Conservation (phyloP, 1,284 basidiomycete species). For the Ustilago lituana region DNA sequence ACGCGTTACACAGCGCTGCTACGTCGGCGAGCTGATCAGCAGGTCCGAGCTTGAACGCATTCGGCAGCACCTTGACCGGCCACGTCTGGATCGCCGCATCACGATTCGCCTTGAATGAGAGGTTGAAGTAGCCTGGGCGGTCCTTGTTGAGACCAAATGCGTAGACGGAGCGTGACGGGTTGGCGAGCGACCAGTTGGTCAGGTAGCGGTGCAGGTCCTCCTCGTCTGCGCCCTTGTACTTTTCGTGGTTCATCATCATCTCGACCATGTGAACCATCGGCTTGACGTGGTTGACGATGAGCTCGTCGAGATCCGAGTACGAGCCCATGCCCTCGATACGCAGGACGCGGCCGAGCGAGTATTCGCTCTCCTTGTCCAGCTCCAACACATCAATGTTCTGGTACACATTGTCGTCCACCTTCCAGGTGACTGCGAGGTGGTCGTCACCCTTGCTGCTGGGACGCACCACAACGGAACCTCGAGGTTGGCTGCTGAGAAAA, state of each 20-base stretch:
- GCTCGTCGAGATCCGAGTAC: slow-evolving; percentile 94
- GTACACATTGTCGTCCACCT: slow-evolving; percentile 94
- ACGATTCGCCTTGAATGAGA: slow-evolving; percentile 87
- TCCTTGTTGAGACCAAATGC: slow-evolving; percentile 92
- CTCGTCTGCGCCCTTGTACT: slow-evolving; percentile 88
- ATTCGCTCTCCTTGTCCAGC: slow-evolving; percentile 75
- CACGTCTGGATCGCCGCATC: slow-evolving; percentile 65
- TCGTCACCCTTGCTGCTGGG: slow-evolving; percentile 93
- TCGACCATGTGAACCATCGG: slow-evolving; percentile 93
- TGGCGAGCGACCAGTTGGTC: slow-evolving; percentile 76
- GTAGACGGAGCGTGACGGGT: slow-evolving; percentile 93
- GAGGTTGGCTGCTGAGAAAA: slow-evolving; percentile 86
- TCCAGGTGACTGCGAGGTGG: slow-evolving; percentile 98
- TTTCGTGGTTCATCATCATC: slow-evolving; percentile 93
- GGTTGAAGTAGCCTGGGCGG: slow-evolving; percentile 88
- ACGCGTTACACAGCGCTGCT: slow-evolving; percentile 62
- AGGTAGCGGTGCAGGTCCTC: slow-evolving; percentile 74
- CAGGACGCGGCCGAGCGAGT: slow-evolving; percentile 77
- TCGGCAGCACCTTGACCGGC: slow-evolving; percentile 66
- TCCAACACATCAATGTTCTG: slow-evolving; percentile 98
- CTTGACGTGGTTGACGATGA: slow-evolving; percentile 96
- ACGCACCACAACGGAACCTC: slow-evolving; percentile 80
- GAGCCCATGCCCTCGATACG: slow-evolving; percentile 78
- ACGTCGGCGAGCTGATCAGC: slow-evolving; percentile 64
- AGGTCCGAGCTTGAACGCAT: slow-evolving; percentile 63